Evolutionary conservation across 345 rosid species (phyloP), one percentile per base, ranked within the genome.

Genomic region (Arabis hirsuta): DNA sequence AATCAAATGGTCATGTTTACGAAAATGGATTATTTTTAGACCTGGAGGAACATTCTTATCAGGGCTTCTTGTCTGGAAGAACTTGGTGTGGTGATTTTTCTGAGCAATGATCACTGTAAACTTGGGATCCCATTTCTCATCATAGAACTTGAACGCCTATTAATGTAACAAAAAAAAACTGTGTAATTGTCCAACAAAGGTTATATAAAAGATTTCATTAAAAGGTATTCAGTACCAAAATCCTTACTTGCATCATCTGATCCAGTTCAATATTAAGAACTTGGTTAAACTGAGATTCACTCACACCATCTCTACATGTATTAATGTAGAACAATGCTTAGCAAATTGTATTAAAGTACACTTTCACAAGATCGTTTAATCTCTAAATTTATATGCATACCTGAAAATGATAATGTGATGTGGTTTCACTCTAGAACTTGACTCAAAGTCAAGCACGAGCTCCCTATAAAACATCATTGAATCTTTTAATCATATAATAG

Each of bases 281-380:
- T 74, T 87, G 98, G 46, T 79, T 87, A 72, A 92, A 90, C 44
- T 90, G 92, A 0, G 98, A 88, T 71, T 90, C 98, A 14, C 98
- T 88, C 6, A 88, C 98, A 5, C 98, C 98, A 71, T 92, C 98
- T 87, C 98, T 90, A 55, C 67, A 70, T 14, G 10, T n/a, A 22
- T 22, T 22, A 22, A 22, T 22, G 24, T 22, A 22, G 24, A 22
- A 22, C 24, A 58, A 27, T 43, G 38, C 61, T 45, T 12, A 13
- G 32, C n/a, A 45, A 20, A 3, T 27, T 26, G 10, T 14, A 39
- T 11, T 32, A 51, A 39, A 69, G 16, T 67, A 1, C 24, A 67
- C 43, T 54, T 54, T 54, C 58, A 52, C 26, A 64, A 48, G 24
- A 22, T 38, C 22, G 24, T 22, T 22, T 22, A 22, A 22, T 26